Conservation (phyloP, 768 basidiomycete genomes). For the Trametopsis cervina region DNA sequence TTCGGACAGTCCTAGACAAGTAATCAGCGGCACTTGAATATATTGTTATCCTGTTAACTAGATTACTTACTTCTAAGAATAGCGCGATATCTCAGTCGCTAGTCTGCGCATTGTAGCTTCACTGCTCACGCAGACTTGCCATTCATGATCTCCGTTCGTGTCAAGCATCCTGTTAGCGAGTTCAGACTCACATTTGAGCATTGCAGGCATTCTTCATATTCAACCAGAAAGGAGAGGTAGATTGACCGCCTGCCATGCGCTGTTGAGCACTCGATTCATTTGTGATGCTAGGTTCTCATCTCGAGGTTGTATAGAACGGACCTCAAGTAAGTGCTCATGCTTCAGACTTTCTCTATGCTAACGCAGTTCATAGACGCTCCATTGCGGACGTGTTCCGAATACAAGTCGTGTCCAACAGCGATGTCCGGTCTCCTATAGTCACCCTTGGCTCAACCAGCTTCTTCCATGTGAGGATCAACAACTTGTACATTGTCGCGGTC, state of each 20-base stretch:
- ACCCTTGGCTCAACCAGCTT: conserved; percentile 97
- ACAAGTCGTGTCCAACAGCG: conserved; percentile 96
- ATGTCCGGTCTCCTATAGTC: conserved; percentile 94
- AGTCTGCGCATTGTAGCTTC: too few relatives aligned
- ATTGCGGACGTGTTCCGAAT: conserved; percentile 98
- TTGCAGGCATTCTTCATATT: conserved; percentile 99
- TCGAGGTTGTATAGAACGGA: conserved; percentile 94
- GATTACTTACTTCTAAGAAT: too few relatives aligned
- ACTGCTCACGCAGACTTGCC: not conserved
- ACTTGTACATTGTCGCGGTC: conserved; percentile 91
- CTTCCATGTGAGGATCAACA: conserved; percentile 95
- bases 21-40: too few relatives aligned
- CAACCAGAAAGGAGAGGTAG: conserved; percentile 97
- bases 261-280: conserved; percentile 1
- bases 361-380: conserved; percentile 57
- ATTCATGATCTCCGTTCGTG: conserved; percentile 43
- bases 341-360: not conserved
- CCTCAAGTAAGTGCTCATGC: conserved; percentile 62
- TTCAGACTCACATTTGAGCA: too few relatives aligned
- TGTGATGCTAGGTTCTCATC: conserved; percentile 70
- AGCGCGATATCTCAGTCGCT: too few relatives aligned
- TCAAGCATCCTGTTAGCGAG: too few relatives aligned
- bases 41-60: too few relatives aligned
- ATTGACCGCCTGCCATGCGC: conserved; percentile 15
- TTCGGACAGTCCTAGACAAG: too few relatives aligned